Evolutionary conservation across 352 stramenopile species (phyloP).

Genomic region (Pythium vanterpoolii): DNA sequence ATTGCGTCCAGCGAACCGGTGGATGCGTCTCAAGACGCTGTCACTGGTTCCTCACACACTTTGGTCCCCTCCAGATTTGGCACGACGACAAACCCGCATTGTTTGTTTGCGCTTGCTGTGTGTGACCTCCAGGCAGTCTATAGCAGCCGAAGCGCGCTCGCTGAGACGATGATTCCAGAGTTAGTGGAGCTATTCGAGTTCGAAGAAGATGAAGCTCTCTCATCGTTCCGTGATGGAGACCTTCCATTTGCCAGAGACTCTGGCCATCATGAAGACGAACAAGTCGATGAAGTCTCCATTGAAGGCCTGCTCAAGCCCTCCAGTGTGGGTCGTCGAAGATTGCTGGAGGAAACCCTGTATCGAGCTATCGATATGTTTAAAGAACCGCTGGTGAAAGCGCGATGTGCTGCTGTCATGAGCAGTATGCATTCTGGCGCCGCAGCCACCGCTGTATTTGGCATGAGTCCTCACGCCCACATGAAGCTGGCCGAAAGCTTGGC

Average conservation of each 20-base stretch:
- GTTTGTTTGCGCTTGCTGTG: conserved; percentile 63
- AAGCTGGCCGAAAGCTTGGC: conserved; percentile 60
- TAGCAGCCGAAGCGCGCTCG: conserved; percentile 69
- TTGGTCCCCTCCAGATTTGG: conserved; percentile 39
- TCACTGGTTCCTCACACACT: conserved; percentile 24
- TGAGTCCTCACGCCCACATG: conserved; percentile 31
- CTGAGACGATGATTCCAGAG: conserved; percentile 58
- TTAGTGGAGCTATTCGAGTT: conserved; percentile 75
- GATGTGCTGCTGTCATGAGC: conserved; percentile 61
- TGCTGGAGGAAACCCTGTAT: conserved; percentile 20
- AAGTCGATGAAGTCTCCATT: conserved; percentile 12
- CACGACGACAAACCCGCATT: conserved; percentile 47
- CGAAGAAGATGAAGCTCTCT: conserved; percentile 57
- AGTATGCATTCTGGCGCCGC: conserved; percentile 47
- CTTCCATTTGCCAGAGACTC: neutral
- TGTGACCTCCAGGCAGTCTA: conserved; percentile 82
- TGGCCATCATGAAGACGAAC: neutral
- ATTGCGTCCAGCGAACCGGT: neutral
- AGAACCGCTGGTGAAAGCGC: conserved; percentile 71
- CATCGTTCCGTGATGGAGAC: conserved; percentile 8
- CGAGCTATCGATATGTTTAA: conserved; percentile 15
- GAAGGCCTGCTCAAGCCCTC: conserved; percentile 55
- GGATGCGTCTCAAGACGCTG: neutral
- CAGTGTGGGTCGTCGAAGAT: conserved; percentile 9
- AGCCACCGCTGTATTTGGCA: conserved; percentile 35